Conservation (phyloP, 768 basidiomycete genomes). For the Dioszegia crocea region DNA sequence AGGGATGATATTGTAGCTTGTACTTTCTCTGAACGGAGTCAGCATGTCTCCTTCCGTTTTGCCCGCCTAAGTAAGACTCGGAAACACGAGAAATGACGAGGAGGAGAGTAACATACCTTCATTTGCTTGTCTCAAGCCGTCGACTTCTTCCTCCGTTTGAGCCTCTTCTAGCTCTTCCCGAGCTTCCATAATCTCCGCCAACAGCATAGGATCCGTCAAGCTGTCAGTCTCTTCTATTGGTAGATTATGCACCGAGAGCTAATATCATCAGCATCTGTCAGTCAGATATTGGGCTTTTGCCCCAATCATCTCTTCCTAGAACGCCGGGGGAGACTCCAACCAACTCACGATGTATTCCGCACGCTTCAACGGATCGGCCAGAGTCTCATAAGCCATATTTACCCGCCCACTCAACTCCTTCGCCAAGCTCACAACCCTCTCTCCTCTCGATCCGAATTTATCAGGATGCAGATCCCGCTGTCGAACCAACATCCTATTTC, state of each 20-base stretch:
- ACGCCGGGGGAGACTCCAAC: background rate
- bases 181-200: slow-evolving; percentile 72
- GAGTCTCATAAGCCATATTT: slow-evolving; percentile 71
- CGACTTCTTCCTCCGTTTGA: slow-evolving; percentile 55
- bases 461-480: slow-evolving; percentile 84
- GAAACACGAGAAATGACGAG: too few relatives aligned
- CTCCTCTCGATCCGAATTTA: slow-evolving; percentile 66
- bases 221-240: slow-evolving; percentile 66
- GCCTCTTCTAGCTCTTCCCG: slow-evolving; percentile 73
- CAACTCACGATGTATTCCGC: slow-evolving; percentile 67
- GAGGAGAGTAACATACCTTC: slow-evolving; percentile 54
- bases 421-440: slow-evolving; percentile 56
- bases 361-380: slow-evolving; percentile 68
- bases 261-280: slow-evolving; percentile 1
- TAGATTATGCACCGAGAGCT: slow-evolving; percentile 60
- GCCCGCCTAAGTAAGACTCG: too few relatives aligned
- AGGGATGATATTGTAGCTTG: slow-evolving; percentile 54
- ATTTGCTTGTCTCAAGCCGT: slow-evolving; percentile 58
- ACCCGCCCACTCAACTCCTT: slow-evolving; percentile 71
- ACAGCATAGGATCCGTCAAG: slow-evolving; percentile 64
- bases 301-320: background rate
- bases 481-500: slow-evolving; percentile 63
- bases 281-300: background rate
- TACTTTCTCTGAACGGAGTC: slow-evolving; percentile 56
- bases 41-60: too few relatives aligned